phyloP scores from a whole-genome alignment of 257 asterid genomes.

The Eucommia ulmoides region DNA sequence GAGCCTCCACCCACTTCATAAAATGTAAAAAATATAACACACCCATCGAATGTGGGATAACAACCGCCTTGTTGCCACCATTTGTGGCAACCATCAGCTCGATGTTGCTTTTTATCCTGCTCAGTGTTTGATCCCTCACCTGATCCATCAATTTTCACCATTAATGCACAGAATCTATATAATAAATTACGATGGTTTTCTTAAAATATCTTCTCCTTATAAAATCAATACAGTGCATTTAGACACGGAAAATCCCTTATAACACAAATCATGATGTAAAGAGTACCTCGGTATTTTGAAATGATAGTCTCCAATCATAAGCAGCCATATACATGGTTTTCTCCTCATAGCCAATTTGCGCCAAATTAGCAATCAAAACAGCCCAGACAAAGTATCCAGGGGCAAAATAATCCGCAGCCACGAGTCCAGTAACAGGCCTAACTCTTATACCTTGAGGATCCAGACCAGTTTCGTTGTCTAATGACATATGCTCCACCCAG shows the following conservation, averaged over 20 bases:
- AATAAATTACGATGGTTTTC: too few species aligned
- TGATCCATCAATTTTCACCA: slow-evolving; percentile 15
- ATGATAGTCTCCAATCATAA: slow-evolving; percentile 94
- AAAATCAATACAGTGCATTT: too few species aligned
- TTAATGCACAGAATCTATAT: too few species aligned
- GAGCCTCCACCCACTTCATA: slow-evolving; percentile 95
- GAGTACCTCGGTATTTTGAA: slow-evolving; percentile 97
- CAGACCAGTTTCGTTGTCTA: slow-evolving; percentile 87
- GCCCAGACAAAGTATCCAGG: slow-evolving; percentile 99
- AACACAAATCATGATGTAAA: too few species aligned
- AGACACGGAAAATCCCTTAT: too few species aligned
- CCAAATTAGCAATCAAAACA: slow-evolving; percentile 77
- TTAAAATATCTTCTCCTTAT: too few species aligned
- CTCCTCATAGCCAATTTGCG: slow-evolving; percentile 90
- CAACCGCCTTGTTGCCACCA: slow-evolving; percentile 73
- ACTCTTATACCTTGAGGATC: slow-evolving; percentile 84
- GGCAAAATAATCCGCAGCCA: slow-evolving; percentile 93
- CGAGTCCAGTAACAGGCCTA: slow-evolving; percentile 88
- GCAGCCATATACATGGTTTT: slow-evolving; percentile 97
- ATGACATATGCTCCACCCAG: slow-evolving; percentile 93
- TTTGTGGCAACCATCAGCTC: slow-evolving; percentile 76
- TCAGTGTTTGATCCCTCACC: slow-evolving; percentile 74
- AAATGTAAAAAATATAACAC: slow-evolving; percentile 75
- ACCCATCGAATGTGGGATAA: slow-evolving; percentile 94
- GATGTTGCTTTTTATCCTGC: slow-evolving; percentile 70